Evolutionary conservation across 148 eudicot species (phyloP).

Genomic region (Rhododendron simsii): DNA sequence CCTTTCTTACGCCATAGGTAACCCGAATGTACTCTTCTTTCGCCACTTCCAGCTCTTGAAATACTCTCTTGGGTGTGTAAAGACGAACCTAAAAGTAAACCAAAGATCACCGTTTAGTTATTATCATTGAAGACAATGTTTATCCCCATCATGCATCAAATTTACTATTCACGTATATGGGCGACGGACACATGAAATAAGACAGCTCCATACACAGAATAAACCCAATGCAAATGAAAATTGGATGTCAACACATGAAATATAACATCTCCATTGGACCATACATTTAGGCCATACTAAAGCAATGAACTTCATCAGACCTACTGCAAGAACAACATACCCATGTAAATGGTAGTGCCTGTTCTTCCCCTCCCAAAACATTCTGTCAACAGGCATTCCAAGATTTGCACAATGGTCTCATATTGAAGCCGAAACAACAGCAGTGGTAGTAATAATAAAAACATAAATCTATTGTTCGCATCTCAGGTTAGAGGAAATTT

Average conservation of each 20-base stretch:
- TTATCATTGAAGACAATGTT: neutral
- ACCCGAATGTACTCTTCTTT: constrained; percentile 94
- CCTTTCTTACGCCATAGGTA: constrained; percentile 76
- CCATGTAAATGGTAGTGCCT: neutral
- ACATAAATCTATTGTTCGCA: neutral
- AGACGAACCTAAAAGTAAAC: constrained; percentile 55
- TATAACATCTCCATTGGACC: neutral
- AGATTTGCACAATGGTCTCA: neutral
- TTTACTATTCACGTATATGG: neutral
- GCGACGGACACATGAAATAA: neutral
- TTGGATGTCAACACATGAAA: neutral
- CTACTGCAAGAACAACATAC: neutral
- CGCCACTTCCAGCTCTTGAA: constrained; percentile 75
- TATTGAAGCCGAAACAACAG: neutral
- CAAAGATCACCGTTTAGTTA: neutral
- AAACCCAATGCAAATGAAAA: neutral
- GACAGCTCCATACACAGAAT: neutral
- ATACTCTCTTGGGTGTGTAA: constrained; percentile 76
- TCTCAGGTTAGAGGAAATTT: neutral
- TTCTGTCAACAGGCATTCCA: neutral
- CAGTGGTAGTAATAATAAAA: neutral
- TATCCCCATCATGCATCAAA: neutral
- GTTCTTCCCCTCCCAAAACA: neutral
- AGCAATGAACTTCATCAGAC: neutral
- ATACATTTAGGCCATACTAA: neutral